Conservation (phyloP, 2,329 filamentous ascomycete species). For the Raffaelea deltoideospora region DNA sequence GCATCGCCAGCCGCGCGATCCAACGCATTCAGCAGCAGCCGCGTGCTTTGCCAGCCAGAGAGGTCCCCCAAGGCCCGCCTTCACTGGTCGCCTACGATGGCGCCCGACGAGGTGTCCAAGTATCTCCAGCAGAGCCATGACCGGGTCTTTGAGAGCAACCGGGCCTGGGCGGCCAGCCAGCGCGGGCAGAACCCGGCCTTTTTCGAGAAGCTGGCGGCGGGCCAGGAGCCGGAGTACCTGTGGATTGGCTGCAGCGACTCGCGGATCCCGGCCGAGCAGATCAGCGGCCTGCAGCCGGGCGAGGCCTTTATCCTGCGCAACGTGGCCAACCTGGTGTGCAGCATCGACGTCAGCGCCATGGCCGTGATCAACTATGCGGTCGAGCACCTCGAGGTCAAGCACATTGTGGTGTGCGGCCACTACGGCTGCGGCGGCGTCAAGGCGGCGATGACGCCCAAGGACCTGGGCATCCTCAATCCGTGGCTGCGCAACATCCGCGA, state of each 20-base stretch:
- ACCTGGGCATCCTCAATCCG: slow-evolving; percentile 56
- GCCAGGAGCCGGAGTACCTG: slow-evolving; percentile 56
- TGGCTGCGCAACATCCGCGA: slow-evolving; percentile 64
- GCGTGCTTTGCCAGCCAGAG: no score
- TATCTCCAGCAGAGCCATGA: slow-evolving; percentile 52
- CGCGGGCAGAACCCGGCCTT: slow-evolving; percentile 43
- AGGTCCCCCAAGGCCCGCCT: no score
- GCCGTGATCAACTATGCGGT: slow-evolving; percentile 71
- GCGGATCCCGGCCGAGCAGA: slow-evolving; percentile 79
- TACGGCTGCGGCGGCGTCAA: slow-evolving; percentile 41
- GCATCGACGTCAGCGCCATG: slow-evolving; percentile 39
- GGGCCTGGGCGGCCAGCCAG: slow-evolving; percentile 48
- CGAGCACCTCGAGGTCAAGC: slow-evolving; percentile 62
- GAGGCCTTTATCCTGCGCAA: slow-evolving; percentile 92
- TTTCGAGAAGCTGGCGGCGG: slow-evolving; percentile 47
- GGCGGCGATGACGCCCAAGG: slow-evolving; percentile 50
- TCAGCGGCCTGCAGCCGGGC: slow-evolving; percentile 70
- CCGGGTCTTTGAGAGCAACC: slow-evolving; percentile 54
- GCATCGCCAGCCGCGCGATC: no score
- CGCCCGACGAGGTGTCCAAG: slow-evolving; percentile 25
- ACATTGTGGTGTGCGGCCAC: slow-evolving; percentile 67
- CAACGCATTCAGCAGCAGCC: no score
- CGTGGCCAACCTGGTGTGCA: slow-evolving; percentile 77
- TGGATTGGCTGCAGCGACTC: slow-evolving; percentile 91
- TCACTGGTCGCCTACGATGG: slow-evolving; percentile 5